These are phyloP conservation scores for Penicillium robsamsonii DNA, from an alignment of 495 filamentous ascomycete species.

Conservation along the genomic window DNA sequence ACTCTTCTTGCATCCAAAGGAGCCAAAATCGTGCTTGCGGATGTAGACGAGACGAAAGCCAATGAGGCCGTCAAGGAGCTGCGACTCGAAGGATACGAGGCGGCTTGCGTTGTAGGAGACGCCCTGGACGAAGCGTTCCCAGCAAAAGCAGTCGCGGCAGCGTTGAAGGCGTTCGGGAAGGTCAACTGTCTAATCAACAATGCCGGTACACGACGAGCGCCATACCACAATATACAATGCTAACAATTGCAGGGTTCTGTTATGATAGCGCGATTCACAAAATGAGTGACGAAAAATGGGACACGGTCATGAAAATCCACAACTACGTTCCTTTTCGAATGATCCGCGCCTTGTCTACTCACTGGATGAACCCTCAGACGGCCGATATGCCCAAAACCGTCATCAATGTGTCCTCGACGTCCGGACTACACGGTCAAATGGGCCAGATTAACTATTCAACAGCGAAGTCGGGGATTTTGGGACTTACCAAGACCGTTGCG, in stretches of 20 bases:
- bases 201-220: conserved; percentile 54
- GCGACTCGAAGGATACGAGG: conserved; percentile 60
- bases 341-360: conserved; percentile 64
- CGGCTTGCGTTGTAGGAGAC: conserved; percentile 51
- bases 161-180: conserved; percentile 70
- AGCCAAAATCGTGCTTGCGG: conserved; percentile 66
- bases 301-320: conserved; percentile 68
- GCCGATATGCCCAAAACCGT: conserved; percentile 66
- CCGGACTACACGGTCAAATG: conserved; percentile 66
- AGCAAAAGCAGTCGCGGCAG: conserved; percentile 53
- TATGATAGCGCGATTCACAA: conserved; percentile 74
- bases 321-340: conserved; percentile 72
- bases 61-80: conserved; percentile 58
- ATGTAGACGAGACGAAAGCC: conserved; percentile 58
- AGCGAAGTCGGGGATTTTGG: conserved; percentile 67
- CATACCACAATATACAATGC: conserved; percentile 28
- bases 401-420: conserved; percentile 68
- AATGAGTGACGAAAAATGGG: conserved; percentile 77
- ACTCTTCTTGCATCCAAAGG: conserved; percentile 70
- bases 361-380: conserved; percentile 56
- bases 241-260: conserved; percentile 12
- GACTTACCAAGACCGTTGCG: conserved; percentile 71
- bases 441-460: conserved; percentile 73
- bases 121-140: conserved; percentile 12
- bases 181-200: conserved; percentile 76